These are phyloP conservation scores for Metarhizium sp. DNA, from an alignment of 2,329 filamentous ascomycete species.

Conservation along the genomic window DNA sequence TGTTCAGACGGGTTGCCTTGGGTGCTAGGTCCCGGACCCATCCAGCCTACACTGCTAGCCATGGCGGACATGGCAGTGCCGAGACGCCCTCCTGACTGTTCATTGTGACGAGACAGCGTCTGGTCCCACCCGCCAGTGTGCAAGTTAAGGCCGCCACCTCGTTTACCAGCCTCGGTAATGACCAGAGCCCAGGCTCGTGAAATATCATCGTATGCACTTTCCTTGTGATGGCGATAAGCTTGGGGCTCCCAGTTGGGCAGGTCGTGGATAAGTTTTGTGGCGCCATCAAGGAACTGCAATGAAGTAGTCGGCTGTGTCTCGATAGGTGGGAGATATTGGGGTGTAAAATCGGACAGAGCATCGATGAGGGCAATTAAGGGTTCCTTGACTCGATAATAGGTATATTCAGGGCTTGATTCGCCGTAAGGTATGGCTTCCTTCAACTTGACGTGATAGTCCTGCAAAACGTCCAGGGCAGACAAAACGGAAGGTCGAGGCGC, in stretches of 20 bases:
- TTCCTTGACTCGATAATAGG: constrained; percentile 85
- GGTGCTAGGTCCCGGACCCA: constrained; percentile 36
- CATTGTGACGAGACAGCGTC: constrained; percentile 76
- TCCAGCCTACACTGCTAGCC: constrained; percentile 67
- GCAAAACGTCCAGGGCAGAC: constrained; percentile 70
- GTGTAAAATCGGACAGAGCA: constrained; percentile 86
- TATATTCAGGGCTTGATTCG: constrained; percentile 79
- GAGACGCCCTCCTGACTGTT: constrained; percentile 74
- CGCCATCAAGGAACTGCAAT: constrained; percentile 78
- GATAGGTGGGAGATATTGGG: constrained; percentile 86
- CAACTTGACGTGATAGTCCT: constrained; percentile 71
- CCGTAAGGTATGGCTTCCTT: constrained; percentile 78
- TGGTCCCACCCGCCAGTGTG: constrained; percentile 92
- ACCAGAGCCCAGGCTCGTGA: constrained; percentile 88
- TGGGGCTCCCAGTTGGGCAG: constrained; percentile 87
- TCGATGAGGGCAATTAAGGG: constrained; percentile 74
- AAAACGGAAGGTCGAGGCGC: constrained; percentile 81
- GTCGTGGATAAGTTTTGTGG: constrained; percentile 80
- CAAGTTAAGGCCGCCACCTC: constrained; percentile 80
- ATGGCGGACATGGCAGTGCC: constrained; percentile 72
- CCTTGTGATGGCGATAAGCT: constrained; percentile 84
- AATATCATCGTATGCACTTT: constrained; percentile 93
- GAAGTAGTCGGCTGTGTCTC: constrained; percentile 78
- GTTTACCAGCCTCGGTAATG: constrained; percentile 82
- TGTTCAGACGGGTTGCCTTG: constrained; percentile 27